Conservation (phyloP, 441 rosid species). For the Adansonia rubrostipa region DNA sequence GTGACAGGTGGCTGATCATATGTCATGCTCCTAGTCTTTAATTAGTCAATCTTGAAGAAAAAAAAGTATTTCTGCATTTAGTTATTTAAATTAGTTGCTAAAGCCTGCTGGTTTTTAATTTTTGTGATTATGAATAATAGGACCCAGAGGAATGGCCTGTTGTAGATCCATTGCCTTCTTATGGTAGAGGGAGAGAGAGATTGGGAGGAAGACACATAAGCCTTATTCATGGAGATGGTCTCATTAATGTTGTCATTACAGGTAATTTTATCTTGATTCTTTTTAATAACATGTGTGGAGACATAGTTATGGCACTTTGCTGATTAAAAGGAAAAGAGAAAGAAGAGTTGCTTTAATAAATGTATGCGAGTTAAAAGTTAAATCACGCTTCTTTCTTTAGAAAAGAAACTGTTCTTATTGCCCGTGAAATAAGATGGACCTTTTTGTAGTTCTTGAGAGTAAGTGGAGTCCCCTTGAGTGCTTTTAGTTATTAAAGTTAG, state of each 20-base stretch:
- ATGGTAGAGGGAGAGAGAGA: constrained; percentile 98
- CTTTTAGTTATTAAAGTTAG: not conserved
- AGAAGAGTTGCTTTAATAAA: constrained; percentile 1
- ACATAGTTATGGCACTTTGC: not conserved
- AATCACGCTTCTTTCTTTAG: not conserved
- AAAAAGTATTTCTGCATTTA: not conserved
- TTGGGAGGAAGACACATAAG: constrained; percentile 90
- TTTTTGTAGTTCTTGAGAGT: not conserved
- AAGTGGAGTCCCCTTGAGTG: constrained; percentile 8
- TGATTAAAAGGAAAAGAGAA: not conserved
- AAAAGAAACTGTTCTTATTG: not conserved
- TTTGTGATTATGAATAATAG: constrained; percentile 43
- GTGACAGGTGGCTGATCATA: not conserved
- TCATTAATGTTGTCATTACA: constrained; percentile 74
- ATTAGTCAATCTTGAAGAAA: not conserved
- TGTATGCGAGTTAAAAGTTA: not conserved
- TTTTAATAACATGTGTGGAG: not conserved
- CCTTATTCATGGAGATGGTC: constrained; percentile 90
- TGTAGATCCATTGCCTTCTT: constrained; percentile 85
- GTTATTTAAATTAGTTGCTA: not conserved
- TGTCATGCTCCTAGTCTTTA: not conserved
- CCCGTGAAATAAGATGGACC: not conserved
- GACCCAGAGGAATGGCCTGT: constrained; percentile 85
- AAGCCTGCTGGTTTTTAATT: constrained; percentile 13
- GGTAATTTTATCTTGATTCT: constrained; percentile 38